Base-by-base conservation (phyloP, 176 grass and related monocot species). In the Metroxylon sagu region DNA sequence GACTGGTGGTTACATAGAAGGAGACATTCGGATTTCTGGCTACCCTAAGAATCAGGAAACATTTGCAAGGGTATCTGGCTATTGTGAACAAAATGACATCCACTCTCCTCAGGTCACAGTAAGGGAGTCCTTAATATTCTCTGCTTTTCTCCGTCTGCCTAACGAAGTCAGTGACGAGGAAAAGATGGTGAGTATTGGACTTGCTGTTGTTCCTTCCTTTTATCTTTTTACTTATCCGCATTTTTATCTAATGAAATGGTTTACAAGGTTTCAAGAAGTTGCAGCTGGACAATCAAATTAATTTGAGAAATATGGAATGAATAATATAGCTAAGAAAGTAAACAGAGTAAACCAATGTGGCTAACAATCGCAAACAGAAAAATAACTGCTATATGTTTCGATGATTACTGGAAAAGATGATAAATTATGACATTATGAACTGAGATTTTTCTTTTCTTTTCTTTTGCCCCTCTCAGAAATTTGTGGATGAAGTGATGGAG, bases 21-120 rank as follows among this genome's bases (percentile, higher is more conserved):
- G 93, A 65, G 93, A 98, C 62, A 92, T 85, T 51, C 78, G 69
- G 74, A 98, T 98, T 65, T 77, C 87, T 2, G 93, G 93, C 50
- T 92, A 83, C 64, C 87, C 87, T 0, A 98, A 98, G 76, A 85
- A 98, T 26, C 93, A 98, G 77, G 82, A 70, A 65, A 98, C 93
- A 35, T 98, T 98, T 70, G 93, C 93, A 76, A 80, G 93, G 62
- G 92, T 98, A 71, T 98, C 93, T 66, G 93, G 93, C 16, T 98
- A 98, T 66, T 92, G 93, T 70, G 93, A 98, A 23, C 93, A 98
- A 72, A 98, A 92, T 78, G 93, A 98, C 78, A 98, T 98, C 53
- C 93, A 98, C 74, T 98, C 93, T 29, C 93, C 93, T 76, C 93
- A 98, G 73, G 87, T 98, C 73, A 98, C 93, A 65, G 62, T 98